These are phyloP conservation scores for Lentinus tigrinus DNA, from an alignment of 768 basidiomycete genomes.

Conservation along the genomic window DNA sequence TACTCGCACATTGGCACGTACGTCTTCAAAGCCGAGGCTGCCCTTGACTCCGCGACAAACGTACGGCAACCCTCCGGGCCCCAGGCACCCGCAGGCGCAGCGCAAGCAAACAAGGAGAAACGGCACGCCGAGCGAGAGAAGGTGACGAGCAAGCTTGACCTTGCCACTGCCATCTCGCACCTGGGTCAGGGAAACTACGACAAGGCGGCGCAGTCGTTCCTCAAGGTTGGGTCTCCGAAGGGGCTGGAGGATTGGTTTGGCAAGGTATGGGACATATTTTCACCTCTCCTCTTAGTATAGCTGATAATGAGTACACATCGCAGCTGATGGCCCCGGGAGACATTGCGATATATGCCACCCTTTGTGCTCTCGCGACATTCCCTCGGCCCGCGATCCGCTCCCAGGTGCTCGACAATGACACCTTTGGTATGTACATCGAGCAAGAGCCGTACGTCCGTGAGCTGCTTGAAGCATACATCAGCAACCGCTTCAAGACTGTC, in stretches of 20 bases:
- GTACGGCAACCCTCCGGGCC: constrained; percentile 15
- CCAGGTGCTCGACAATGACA: constrained; percentile 64
- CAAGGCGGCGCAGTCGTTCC: constrained; percentile 73
- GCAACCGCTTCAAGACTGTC: constrained; percentile 81
- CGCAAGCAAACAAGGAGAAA: constrained; percentile 40
- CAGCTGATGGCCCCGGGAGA: constrained; percentile 80
- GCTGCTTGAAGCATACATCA: constrained; percentile 81
- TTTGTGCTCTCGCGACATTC: constrained; percentile 82
- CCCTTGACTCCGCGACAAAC: constrained; percentile 60
- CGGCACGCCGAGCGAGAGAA: constrained; percentile 60
- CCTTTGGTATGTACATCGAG: constrained; percentile 77
- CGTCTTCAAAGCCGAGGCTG: constrained; percentile 93
- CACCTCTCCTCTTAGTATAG: too few relatives aligned
- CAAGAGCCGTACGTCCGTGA: constrained; percentile 87
- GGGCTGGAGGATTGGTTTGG: constrained; percentile 79
- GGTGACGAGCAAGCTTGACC: constrained; percentile 75
- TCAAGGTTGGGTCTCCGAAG: constrained; percentile 63
- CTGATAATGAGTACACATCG: too few relatives aligned
- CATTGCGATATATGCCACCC: constrained; percentile 81
- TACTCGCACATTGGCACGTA: constrained; percentile 89
- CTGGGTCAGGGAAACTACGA: constrained; percentile 74
- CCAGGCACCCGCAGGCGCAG: constrained; percentile 19
- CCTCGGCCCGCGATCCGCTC: constrained; percentile 67
- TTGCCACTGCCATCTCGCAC: constrained; percentile 76
- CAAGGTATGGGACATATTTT: too few relatives aligned